Evolutionary conservation across 2,329 filamentous ascomycete species (phyloP).

Genomic region (Trichoderma lentiforme): DNA sequence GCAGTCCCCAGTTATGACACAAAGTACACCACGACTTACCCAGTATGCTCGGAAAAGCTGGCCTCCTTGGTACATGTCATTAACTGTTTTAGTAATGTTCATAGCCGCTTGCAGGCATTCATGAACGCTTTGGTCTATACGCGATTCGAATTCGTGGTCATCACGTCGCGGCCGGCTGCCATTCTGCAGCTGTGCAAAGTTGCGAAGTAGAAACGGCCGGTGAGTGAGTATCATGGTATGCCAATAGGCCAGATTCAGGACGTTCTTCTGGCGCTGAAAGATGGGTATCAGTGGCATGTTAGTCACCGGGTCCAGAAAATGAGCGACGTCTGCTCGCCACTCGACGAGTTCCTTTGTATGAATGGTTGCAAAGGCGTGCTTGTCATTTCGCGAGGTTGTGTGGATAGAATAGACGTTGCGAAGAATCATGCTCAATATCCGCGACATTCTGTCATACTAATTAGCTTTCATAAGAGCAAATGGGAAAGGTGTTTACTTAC

Average conservation of each 20-base stretch:
- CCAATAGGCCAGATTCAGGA: conserved; percentile 9
- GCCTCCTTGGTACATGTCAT: conserved; percentile 8
- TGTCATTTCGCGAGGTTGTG: conserved; percentile 8
- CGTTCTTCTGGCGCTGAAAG: conserved; percentile 11
- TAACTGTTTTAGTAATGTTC: conserved; percentile 8
- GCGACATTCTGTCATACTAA: not conserved
- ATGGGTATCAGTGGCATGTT: conserved; percentile 11
- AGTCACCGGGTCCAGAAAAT: conserved; percentile 1
- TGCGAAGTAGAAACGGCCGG: conserved; percentile 2
- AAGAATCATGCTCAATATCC: conserved; percentile 12
- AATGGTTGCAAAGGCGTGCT: conserved; percentile 7
- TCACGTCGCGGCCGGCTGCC: conserved; percentile 3
- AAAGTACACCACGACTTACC: not conserved
- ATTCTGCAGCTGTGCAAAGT: conserved; percentile 12
- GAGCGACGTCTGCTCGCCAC: conserved; percentile 5
- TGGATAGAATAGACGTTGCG: conserved; percentile 13
- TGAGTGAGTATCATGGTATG: conserved; percentile 14
- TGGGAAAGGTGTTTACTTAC: not conserved
- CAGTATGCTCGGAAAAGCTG: conserved; percentile 14
- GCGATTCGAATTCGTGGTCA: not conserved
- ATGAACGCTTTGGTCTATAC: conserved; percentile 1
- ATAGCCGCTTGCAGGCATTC: conserved; percentile 2
- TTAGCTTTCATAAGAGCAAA: not conserved
- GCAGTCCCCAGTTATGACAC: not conserved
- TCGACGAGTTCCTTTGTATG: conserved; percentile 7